A percentile compares a stretch with the other conserved stretches of the same genome.
phyloP scores from a whole-genome alignment of 2,329 filamentous ascomycete species.

The Alternaria solani region DNA sequence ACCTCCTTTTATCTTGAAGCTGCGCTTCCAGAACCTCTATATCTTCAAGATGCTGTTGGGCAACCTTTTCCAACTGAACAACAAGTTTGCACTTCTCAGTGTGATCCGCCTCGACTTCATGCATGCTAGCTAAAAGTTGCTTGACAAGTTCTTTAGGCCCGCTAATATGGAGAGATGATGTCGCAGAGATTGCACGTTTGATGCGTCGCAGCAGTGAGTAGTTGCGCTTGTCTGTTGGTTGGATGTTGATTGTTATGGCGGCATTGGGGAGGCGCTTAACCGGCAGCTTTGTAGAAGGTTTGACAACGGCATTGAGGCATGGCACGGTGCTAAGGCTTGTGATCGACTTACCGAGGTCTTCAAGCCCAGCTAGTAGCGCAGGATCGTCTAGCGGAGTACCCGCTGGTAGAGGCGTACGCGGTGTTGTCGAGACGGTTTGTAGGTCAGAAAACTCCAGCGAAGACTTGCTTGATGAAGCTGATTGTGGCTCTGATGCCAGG shows the following conservation, averaged over 20 bases:
- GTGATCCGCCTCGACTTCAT: slow-evolving; percentile 7
- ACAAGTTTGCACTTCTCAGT: background rate
- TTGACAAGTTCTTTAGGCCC: slow-evolving; percentile 15
- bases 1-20: background rate
- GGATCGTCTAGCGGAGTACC: background rate
- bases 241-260: slow-evolving; percentile 22
- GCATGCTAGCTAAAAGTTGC: slow-evolving; percentile 15
- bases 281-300: background rate
- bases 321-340: background rate
- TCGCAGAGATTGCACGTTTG: slow-evolving; percentile 11
- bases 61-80: background rate
- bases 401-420: background rate
- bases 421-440: background rate
- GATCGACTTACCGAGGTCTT: background rate
- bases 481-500: background rate
- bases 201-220: slow-evolving; percentile 18
- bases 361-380: background rate
- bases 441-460: background rate
- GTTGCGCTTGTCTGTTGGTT: slow-evolving; percentile 5
- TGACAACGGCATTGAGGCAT: background rate
- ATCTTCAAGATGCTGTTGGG: background rate
- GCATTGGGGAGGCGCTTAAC: background rate
- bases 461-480: background rate
- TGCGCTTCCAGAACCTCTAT: slow-evolving; percentile 1
- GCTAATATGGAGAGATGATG: slow-evolving; percentile 17